Evolutionary conservation across 768 basidiomycete species (phyloP).

Genomic region (Jaapia argillacea): DNA sequence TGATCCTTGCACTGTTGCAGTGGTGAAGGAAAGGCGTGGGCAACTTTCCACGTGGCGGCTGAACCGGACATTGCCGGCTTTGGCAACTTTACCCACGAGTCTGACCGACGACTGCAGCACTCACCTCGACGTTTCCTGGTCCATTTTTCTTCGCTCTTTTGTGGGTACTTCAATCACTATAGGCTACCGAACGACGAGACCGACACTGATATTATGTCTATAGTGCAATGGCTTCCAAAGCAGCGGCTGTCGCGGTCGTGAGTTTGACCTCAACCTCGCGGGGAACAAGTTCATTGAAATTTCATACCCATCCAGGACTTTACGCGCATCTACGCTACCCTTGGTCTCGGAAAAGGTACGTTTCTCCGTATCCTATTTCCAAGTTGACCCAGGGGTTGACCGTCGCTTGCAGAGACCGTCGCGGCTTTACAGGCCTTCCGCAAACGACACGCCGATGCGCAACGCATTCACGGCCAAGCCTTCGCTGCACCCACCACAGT

Average conservation of each 20-base stretch:
- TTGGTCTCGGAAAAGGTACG: slow-evolving; percentile 83
- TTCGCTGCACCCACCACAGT: slow-evolving; percentile 69
- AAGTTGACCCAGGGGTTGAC: not conserved
- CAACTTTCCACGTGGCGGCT: too few species aligned
- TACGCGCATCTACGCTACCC: slow-evolving; percentile 69
- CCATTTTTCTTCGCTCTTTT: too few species aligned
- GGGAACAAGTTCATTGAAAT: too few species aligned
- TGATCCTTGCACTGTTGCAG: too few species aligned
- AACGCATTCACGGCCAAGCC: slow-evolving; percentile 56
- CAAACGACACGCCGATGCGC: slow-evolving; percentile 88
- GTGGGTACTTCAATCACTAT: too few species aligned
- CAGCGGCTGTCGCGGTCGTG: slow-evolving; percentile 53
- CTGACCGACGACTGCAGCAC: too few species aligned
- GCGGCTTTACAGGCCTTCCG: slow-evolving; percentile 90
- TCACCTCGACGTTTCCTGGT: too few species aligned
- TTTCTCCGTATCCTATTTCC: not conserved
- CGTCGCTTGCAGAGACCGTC: slow-evolving; percentile 61
- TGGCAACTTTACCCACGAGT: too few species aligned
- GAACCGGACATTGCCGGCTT: too few species aligned
- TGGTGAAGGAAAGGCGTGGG: too few species aligned
- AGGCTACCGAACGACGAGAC: too few species aligned
- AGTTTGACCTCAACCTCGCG: slow-evolving; percentile 10
- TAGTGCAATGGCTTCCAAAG: slow-evolving; percentile 73
- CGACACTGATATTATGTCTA: too few species aligned
- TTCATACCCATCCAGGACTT: slow-evolving; percentile 65